Conservation (phyloP, 2,329 filamentous ascomycete genomes). For the Beauveria pseudobassiana region DNA sequence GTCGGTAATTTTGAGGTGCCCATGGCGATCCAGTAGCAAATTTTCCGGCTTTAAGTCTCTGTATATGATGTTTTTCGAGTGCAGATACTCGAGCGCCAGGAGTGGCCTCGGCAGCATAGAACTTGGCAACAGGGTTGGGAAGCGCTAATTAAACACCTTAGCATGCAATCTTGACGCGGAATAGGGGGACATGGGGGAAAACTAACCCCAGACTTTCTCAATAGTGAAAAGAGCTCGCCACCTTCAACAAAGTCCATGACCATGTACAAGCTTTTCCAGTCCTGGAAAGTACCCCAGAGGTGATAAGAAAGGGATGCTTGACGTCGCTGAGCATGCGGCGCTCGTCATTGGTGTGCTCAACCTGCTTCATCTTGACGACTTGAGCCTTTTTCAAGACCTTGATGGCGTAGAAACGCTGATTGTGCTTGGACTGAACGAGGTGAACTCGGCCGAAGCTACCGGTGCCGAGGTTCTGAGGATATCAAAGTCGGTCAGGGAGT, state of each 20-base stretch:
- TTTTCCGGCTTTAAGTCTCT: constrained; percentile 96
- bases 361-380: constrained; percentile 99
- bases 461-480: constrained; percentile 89
- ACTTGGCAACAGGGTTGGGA: constrained; percentile 96
- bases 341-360: constrained; percentile 98
- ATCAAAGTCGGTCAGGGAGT: constrained; percentile 83
- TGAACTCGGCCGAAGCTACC: constrained; percentile 96
- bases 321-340: constrained; percentile 91
- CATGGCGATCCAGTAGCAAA: constrained; percentile 81
- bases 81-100: constrained; percentile 88
- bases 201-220: constrained; percentile 80
- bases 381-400: constrained; percentile 98
- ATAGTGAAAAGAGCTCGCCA: constrained; percentile 89
- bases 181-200: neutral
- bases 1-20: constrained; percentile 94
- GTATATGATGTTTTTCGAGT: constrained; percentile 94
- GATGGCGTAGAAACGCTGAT: constrained; percentile 95
- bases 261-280: constrained; percentile 95
- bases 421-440: constrained; percentile 94
- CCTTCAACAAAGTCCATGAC: constrained; percentile 99
- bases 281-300: constrained; percentile 98
- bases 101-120: constrained; percentile 98
- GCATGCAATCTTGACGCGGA: neutral
- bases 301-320: constrained; percentile 96
- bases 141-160: constrained; percentile 54